Percentiles rank a stretch among this genome's conserved stretches.
Evolutionary conservation across 169 alveolate genomes (phyloP).

Genomic region (Eimeria maxima): DNA sequence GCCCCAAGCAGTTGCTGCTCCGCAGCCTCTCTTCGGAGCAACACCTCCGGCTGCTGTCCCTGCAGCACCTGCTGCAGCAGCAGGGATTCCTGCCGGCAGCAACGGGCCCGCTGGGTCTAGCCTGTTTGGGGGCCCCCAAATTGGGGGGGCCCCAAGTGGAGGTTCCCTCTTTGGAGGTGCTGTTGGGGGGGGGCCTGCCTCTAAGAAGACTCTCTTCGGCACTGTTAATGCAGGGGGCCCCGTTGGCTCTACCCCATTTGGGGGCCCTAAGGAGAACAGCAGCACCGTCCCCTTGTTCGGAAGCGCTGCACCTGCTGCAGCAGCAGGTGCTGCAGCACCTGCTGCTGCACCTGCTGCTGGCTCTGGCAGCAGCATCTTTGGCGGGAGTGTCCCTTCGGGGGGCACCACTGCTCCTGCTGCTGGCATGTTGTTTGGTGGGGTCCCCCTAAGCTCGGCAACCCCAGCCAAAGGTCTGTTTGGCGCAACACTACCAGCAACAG

Average conservation of each 20-base stretch:
- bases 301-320: neutral
- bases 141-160: neutral
- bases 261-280: neutral
- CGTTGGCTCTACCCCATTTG: neutral
- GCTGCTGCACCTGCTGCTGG: conserved; percentile 1
- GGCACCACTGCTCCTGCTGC: neutral
- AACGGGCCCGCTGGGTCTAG: neutral
- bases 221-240: neutral
- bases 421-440: conserved; percentile 4
- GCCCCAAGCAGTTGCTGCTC: neutral
- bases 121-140: conserved; percentile 38
- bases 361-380: neutral
- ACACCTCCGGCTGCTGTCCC: neutral
- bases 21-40: conserved; percentile 6
- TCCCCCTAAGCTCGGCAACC: neutral
- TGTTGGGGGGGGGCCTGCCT: neutral
- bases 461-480: neutral
- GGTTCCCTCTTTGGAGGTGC: conserved; percentile 2
- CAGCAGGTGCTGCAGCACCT: neutral
- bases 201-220: neutral
- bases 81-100: neutral
- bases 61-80: neutral
- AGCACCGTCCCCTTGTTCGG: neutral
- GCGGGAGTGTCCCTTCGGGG: conserved; percentile 30
- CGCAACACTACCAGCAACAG: too few relatives aligned